Conservation (phyloP, 495 filamentous ascomycete species). For the Symbiotaphrina buchneri region DNA sequence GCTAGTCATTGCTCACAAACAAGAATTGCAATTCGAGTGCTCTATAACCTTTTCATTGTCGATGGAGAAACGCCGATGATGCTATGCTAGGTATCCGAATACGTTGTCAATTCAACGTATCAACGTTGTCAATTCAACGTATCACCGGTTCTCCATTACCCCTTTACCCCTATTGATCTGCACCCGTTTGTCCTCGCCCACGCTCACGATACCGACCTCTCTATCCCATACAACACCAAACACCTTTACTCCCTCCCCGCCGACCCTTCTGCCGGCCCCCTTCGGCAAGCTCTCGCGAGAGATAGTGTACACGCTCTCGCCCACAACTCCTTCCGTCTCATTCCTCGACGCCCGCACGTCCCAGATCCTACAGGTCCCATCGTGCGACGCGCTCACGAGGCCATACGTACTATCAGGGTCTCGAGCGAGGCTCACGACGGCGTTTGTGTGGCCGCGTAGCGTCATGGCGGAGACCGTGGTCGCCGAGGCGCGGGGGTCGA, state of each 20-base stretch:
- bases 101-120: too few relatives aligned
- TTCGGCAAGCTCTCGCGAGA: slow-evolving; percentile 35
- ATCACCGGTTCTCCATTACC: slow-evolving; percentile 10
- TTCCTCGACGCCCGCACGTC: slow-evolving; percentile 56
- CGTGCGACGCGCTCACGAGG: slow-evolving; percentile 63
- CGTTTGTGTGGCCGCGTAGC: slow-evolving; percentile 72
- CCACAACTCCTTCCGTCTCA: slow-evolving; percentile 31
- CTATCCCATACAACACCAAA: slow-evolving; percentile 78
- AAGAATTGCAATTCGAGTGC: too few relatives aligned
- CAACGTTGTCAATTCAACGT: too few relatives aligned
- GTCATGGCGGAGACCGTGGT: slow-evolving; percentile 61
- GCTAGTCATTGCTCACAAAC: too few relatives aligned
- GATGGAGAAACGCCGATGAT: too few relatives aligned
- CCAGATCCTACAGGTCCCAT: slow-evolving; percentile 83
- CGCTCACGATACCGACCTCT: slow-evolving; percentile 71
- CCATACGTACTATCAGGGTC: slow-evolving; percentile 56
- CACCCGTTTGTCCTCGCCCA: slow-evolving; percentile 75
- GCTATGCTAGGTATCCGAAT: too few relatives aligned
- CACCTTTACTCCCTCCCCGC: slow-evolving; percentile 70
- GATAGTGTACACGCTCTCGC: slow-evolving; percentile 64
- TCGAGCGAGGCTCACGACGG: slow-evolving; percentile 44
- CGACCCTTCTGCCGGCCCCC: slow-evolving; percentile 24
- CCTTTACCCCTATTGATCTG: slow-evolving; percentile 61
- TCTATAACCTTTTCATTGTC: too few relatives aligned
- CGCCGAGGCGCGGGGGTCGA: slow-evolving; percentile 64